Base-by-base conservation (phyloP, 1,139 yeast species). In the Blastobotrys aristatus region DNA sequence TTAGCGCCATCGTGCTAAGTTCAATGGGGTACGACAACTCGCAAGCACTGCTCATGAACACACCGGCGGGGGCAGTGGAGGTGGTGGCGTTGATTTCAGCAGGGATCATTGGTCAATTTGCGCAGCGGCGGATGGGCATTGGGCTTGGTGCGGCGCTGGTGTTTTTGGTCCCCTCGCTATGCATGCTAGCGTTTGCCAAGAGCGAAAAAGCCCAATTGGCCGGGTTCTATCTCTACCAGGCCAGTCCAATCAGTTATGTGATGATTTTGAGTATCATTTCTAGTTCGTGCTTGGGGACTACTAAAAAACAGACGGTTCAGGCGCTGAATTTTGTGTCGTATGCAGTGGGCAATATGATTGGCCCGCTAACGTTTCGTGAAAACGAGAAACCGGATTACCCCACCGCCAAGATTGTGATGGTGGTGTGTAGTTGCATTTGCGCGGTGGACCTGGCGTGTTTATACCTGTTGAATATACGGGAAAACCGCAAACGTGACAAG, bases 221-320 rank as follows among this genome's bases (percentile, higher is more conserved):
- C n/a, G 54, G 55, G 1, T 38, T 52, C 5, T 30, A 46, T 10
- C 32, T 47, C 21, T 43, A 43, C 43, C 47, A 46, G 11, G 31
- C 26, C 17, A 44, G 40, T 16, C 27, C 34, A 11, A 40, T 33
- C 16, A 29, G 45, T 1, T 11, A 26, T 11, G 47, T 44, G 8
- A 20, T 70, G 20, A 41, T 36, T 64, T 67, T 71, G 59, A 62
- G 71, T 56, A 50, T 72, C 63, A 40, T 68, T 60, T 50, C 67
- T 62, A 34, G 72, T 41, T 83, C 83, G 57, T 75, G 79, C 6
- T 82, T 87, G 1, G 90, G 90, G 17, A 80, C 79, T 57, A 80
- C 88, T 14, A 82, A 83, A 63, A 79, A 82, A 59, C 67, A 77
- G 43, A 75, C 80, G 7, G 74, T 77, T 20, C 80, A 77, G 60